These are phyloP conservation scores for Pseudogymnoascus sp. DNA, from an alignment of 2,329 filamentous ascomycete genomes.

Conservation along the genomic window DNA sequence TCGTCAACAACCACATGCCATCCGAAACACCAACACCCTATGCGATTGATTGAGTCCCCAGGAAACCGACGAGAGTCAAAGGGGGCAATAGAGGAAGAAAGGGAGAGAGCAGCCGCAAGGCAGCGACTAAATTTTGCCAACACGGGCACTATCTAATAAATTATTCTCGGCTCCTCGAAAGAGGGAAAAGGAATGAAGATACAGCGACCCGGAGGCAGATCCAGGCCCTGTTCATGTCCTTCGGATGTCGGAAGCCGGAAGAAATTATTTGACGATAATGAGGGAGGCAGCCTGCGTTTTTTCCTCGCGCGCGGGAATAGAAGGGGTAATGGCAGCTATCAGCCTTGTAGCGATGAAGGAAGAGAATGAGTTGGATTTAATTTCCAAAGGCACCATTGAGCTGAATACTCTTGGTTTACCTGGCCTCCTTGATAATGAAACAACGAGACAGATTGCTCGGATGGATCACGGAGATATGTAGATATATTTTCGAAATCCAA, in stretches of 20 bases:
- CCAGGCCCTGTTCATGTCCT: background rate
- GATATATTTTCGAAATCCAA: background rate
- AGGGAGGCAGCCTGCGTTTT: background rate
- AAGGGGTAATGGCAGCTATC: background rate
- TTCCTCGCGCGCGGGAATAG: background rate
- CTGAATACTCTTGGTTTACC: background rate
- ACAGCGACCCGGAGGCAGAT: background rate
- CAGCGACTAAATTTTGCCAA: background rate
- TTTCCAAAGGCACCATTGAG: background rate
- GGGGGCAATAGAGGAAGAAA: background rate
- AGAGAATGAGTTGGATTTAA: background rate
- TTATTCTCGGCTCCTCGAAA: too few species aligned
- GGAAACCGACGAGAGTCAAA: background rate
- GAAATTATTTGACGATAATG: background rate
- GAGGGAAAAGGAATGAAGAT: background rate
- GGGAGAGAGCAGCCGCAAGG: background rate
- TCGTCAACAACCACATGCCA: background rate
- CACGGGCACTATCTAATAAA: background rate
- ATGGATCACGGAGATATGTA: background rate
- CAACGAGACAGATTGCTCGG: background rate
- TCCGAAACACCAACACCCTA: too few species aligned
- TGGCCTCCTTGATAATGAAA: background rate
- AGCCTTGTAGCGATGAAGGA: background rate
- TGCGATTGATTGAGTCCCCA: background rate
- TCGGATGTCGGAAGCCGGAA: background rate